Percentiles rank a stretch among this genome's conserved stretches.
Conservation (phyloP, 345 rosid genomes). For the Nasturtium officinale region DNA sequence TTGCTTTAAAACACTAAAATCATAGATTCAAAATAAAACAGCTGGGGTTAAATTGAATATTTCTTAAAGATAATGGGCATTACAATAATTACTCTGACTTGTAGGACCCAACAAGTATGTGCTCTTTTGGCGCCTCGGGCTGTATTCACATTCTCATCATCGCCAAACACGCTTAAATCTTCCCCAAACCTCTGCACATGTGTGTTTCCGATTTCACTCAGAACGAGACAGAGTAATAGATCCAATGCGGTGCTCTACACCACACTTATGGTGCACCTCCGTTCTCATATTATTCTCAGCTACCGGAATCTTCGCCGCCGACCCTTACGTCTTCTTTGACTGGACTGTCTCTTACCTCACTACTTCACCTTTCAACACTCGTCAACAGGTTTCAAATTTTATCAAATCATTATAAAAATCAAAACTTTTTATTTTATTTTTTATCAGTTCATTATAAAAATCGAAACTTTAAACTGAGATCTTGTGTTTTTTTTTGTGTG, state of each 20-base stretch:
- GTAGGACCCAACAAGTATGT: slow-evolving; percentile 37
- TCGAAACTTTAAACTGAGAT: background rate
- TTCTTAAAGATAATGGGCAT: background rate
- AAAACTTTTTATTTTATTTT: no score
- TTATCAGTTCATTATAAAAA: no score
- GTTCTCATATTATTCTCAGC: slow-evolving; percentile 36
- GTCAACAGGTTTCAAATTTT: slow-evolving; percentile 58
- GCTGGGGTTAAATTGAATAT: background rate
- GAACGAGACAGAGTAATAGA: slow-evolving; percentile 20
- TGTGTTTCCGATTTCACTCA: slow-evolving; percentile 13
- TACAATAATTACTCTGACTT: slow-evolving; percentile 2
- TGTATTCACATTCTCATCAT: slow-evolving; percentile 29
- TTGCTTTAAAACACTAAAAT: background rate
- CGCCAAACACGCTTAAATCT: slow-evolving; percentile 27
- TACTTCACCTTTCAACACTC: slow-evolving; percentile 67
- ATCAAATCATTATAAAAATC: no score
- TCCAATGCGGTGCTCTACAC: slow-evolving; percentile 50
- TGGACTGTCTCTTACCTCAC: slow-evolving; percentile 87
- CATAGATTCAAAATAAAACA: background rate
- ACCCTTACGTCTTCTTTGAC: slow-evolving; percentile 79
- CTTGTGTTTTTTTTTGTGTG: slow-evolving; percentile 10
- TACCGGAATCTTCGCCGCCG: slow-evolving; percentile 52
- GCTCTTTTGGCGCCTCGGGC: slow-evolving; percentile 38
- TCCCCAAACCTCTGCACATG: slow-evolving; percentile 26
- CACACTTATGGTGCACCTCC: slow-evolving; percentile 15